phyloP scores from a whole-genome alignment of 495 filamentous ascomycete genomes.

The Neurospora sp. region DNA sequence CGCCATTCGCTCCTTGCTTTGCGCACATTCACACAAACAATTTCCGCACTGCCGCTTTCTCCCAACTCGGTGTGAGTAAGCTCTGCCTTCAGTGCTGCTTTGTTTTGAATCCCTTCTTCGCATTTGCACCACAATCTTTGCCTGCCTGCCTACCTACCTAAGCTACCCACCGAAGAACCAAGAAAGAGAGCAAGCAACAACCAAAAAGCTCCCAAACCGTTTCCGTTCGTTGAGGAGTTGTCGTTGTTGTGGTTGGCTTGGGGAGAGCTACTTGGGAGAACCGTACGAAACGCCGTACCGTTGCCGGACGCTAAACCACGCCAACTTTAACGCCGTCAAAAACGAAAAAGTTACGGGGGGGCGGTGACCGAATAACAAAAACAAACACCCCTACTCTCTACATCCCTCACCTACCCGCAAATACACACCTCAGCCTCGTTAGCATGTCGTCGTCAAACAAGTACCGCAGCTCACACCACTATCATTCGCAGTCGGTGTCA shows the following conservation, averaged over 20 bases:
- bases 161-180: neutral
- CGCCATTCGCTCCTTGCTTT: neutral
- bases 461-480: constrained; percentile 33
- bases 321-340: neutral
- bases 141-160: neutral
- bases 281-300: neutral
- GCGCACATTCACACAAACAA: neutral
- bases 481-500: constrained; percentile 15
- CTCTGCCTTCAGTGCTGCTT: neutral
- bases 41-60: neutral
- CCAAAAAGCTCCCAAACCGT: neutral
- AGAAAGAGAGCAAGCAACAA: neutral
- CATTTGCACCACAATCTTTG: neutral
- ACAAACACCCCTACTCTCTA: neutral
- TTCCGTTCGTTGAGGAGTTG: neutral
- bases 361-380: neutral
- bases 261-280: neutral
- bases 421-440: neutral
- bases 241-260: neutral
- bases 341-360: neutral
- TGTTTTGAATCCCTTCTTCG: neutral
- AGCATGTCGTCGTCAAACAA: constrained; percentile 33
- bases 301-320: neutral
- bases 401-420: neutral
- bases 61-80: neutral